Evolutionary conservation across 306 rosid genomes (phyloP).

Genomic region (Albizia julibrissin): DNA sequence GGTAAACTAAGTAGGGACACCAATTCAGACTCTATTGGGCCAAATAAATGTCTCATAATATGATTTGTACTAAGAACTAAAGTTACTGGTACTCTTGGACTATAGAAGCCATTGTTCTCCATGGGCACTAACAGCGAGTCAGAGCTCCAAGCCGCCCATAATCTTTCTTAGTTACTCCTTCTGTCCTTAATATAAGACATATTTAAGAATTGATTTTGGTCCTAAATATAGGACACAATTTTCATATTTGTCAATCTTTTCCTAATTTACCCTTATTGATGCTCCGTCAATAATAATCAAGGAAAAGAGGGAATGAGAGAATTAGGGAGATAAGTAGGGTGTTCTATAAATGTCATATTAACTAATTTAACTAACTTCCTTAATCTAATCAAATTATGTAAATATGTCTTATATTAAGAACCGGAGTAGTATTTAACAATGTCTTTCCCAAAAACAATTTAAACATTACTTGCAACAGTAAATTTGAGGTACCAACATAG

Average conservation of each 20-base stretch:
- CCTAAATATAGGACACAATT: no score
- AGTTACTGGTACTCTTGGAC: background rate
- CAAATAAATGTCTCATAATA: background rate
- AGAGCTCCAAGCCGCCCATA: conserved; percentile 4
- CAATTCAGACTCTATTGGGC: background rate
- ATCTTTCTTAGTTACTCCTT: background rate
- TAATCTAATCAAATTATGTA: no score
- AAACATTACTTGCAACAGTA: conserved; percentile 12
- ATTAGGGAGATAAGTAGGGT: no score
- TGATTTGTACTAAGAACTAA: background rate
- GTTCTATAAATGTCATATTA: no score
- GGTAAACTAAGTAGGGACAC: background rate
- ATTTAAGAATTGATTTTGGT: no score
- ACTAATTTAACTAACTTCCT: no score
- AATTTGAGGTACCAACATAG: background rate
- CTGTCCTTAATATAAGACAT: no score
- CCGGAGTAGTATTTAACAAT: background rate
- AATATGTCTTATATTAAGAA: no score
- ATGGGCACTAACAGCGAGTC: background rate
- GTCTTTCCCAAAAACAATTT: conserved; percentile 3
- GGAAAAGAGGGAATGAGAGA: no score
- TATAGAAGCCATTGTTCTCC: background rate
- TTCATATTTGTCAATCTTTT: no score
- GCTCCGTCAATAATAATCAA: no score
- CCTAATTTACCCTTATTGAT: no score